phyloP scores from a whole-genome alignment of 2,329 filamentous ascomycete species.

The Pseudocercospora eumusae region DNA sequence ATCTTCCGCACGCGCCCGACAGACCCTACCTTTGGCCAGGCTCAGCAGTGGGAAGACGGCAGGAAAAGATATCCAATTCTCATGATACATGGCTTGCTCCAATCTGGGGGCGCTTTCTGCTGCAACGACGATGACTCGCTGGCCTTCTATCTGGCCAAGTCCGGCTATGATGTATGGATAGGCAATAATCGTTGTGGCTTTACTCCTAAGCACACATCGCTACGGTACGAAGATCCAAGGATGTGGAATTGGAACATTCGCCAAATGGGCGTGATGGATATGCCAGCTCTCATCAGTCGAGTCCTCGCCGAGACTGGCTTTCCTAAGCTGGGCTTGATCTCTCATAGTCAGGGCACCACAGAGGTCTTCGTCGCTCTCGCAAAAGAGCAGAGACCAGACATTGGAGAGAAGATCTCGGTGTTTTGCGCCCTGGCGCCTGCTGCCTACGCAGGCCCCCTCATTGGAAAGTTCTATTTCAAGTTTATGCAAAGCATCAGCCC shows the following conservation, averaged over 20 bases:
- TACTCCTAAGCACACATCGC: constrained; percentile 69
- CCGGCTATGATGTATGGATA: constrained; percentile 92
- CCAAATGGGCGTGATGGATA: constrained; percentile 88
- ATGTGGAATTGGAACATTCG: constrained; percentile 98
- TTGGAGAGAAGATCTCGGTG: constrained; percentile 79
- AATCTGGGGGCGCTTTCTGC: constrained; percentile 86
- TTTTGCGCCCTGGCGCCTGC: constrained; percentile 91
- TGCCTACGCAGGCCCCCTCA: constrained; percentile 82
- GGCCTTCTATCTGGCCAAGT: constrained; percentile 89
- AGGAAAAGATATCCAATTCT: constrained; percentile 75
- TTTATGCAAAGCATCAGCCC: constrained; percentile 84
- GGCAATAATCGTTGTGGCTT: constrained; percentile 93
- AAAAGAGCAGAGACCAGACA: constrained; percentile 82
- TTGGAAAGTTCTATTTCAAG: constrained; percentile 85
- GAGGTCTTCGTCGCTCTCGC: constrained; percentile 84
- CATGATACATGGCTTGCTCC: constrained; percentile 83
- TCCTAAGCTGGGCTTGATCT: constrained; percentile 76
- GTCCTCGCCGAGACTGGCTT: constrained; percentile 83
- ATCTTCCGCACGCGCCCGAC: constrained; percentile 52
- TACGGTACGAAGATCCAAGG: constrained; percentile 74
- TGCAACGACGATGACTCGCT: constrained; percentile 86
- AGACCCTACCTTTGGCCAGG: constrained; percentile 35
- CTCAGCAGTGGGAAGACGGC: constrained; percentile 39
- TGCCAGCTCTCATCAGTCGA: constrained; percentile 76
- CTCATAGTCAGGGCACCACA: constrained; percentile 89